Evolutionary conservation across 2,329 filamentous ascomycete species (phyloP).

Genomic region (Colletotrichum limetticola): DNA sequence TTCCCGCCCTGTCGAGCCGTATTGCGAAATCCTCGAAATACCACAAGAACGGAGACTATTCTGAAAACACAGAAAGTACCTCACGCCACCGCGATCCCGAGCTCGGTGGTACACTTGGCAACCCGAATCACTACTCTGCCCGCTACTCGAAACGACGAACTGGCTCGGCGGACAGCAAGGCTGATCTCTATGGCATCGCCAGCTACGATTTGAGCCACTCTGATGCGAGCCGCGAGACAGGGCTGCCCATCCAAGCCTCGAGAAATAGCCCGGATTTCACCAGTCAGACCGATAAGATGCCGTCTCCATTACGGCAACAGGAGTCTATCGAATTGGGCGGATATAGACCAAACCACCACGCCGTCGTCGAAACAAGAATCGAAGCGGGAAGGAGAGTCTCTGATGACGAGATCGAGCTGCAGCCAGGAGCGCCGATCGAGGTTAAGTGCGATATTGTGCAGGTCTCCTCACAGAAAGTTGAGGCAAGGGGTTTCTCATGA

Average conservation of each 20-base stretch:
- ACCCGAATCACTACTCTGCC: background rate
- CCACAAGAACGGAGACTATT: background rate
- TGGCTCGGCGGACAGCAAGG: slow-evolving; percentile 14
- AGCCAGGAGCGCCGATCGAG: slow-evolving; percentile 9
- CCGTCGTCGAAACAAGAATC: slow-evolving; percentile 18
- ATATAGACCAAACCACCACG: background rate
- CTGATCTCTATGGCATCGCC: slow-evolving; percentile 14
- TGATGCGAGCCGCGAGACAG: background rate
- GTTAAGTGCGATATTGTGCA: slow-evolving; percentile 25
- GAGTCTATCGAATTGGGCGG: background rate
- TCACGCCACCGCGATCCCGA: slow-evolving; percentile 20
- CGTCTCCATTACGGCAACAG: background rate
- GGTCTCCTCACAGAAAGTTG: background rate
- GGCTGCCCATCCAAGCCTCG: background rate
- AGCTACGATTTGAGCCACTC: slow-evolving; percentile 7
- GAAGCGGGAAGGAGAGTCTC: background rate
- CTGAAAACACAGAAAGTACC: background rate
- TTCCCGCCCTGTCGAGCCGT: slow-evolving; percentile 13
- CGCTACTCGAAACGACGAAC: background rate
- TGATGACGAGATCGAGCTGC: background rate
- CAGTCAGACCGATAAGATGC: no score
- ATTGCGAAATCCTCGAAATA: slow-evolving; percentile 12
- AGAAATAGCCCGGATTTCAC: background rate
- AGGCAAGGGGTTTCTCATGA: slow-evolving; percentile 7
- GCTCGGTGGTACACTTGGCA: background rate